Conservation (phyloP, 768 basidiomycete species). For the Auriculariales sp. region DNA sequence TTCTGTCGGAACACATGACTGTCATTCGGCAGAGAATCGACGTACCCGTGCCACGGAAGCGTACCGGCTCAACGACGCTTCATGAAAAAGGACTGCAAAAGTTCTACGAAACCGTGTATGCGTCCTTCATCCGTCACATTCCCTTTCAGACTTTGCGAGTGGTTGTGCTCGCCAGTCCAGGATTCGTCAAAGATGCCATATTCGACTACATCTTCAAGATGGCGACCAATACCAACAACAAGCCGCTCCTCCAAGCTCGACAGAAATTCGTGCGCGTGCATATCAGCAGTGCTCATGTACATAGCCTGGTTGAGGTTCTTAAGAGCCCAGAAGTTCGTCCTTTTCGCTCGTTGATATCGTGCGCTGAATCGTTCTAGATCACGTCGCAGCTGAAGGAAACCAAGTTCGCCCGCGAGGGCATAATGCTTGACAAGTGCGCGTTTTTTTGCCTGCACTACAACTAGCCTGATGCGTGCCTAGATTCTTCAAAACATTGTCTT, state of each 20-base stretch:
- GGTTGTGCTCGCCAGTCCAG: slow-evolving; percentile 92
- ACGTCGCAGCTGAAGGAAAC: slow-evolving; percentile 74
- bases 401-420: slow-evolving; percentile 89
- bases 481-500: slow-evolving; percentile 95
- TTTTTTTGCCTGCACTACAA: too few species aligned
- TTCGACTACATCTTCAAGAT: slow-evolving; percentile 73
- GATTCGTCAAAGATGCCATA: slow-evolving; percentile 86
- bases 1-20: slow-evolving; percentile 95
- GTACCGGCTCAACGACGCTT: slow-evolving; percentile 63
- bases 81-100: slow-evolving; percentile 83
- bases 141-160: slow-evolving; percentile 74
- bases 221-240: slow-evolving; percentile 69
- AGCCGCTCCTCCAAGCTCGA: slow-evolving; percentile 58
- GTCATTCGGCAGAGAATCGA: slow-evolving; percentile 82
- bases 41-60: slow-evolving; percentile 80
- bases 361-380: slow-evolving; percentile 30
- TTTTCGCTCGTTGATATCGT: neutral
- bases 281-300: slow-evolving; percentile 85
- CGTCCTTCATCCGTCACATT: slow-evolving; percentile 80
- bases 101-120: slow-evolving; percentile 76
- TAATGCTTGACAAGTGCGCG: slow-evolving; percentile 78
- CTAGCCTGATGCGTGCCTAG: slow-evolving; percentile 23
- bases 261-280: slow-evolving; percentile 87
- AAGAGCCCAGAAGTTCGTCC: slow-evolving; percentile 77
- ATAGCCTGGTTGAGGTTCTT: slow-evolving; percentile 85